Evolutionary conservation across 2,329 filamentous ascomycete species (phyloP), one percentile per base, ranked within the genome.

Genomic region (Mycosphaerelloides madeirae): DNA sequence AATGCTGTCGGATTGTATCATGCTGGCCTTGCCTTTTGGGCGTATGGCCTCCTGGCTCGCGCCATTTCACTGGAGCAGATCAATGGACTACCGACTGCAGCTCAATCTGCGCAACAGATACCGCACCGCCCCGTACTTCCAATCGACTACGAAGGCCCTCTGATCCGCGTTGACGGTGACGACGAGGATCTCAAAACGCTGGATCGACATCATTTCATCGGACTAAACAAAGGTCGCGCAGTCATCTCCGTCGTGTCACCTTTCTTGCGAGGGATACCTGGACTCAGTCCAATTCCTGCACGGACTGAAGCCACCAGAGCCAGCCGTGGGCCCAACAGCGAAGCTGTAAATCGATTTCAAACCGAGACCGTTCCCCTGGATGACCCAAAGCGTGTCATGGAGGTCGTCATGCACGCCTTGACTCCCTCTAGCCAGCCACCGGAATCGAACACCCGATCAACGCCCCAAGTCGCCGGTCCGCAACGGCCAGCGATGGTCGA

Each of bases 401-500:
- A 54, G 12, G 48, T 51, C 16, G 43, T 54, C 22, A 48, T 52
- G 8, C 44, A 54, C 39, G 51, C 51, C 2, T 29, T 54, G 19
- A 49, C 51, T 5, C 48, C 51, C 9, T 34, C 46, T 2, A 54
- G 51, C 34, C 40, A 42, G 25, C 49, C 51, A 3, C 51, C 49
- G 3, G 38, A 44, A 18, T 43, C 19, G 15, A 22, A 25, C 6
- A 34, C 20, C 6, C 25, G 38, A 14, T 18, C 25, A n/a, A 41
- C 29, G 33, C 29, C 35, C 11, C 29, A 36, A 22, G 5, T 13
- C 25, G 19, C 44, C 6, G 48, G 41, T 22, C 51, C 51, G 9
- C 51, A 54, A 22, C 38, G 51, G 22, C 51, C 51, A 1, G 51
- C 51, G 3, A 51, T 54, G 48, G 51, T 54, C 1, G 51, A 51